Base-by-base conservation (phyloP, 1,139 yeast genomes). In the Kodamaea ohmeri region DNA sequence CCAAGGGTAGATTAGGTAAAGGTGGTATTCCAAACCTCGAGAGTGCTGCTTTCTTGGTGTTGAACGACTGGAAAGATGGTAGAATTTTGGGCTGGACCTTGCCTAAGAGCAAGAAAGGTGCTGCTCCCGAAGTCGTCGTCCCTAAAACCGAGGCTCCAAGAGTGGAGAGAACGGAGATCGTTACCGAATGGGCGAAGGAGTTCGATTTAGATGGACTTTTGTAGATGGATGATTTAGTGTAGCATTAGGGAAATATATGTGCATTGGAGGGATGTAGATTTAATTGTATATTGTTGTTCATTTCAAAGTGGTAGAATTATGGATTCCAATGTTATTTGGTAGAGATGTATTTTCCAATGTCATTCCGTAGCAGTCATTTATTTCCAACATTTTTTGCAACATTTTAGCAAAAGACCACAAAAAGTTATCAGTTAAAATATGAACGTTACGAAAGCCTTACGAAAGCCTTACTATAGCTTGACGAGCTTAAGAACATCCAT, bases 31-130 rank as follows among this genome's bases (percentile, higher is more conserved):
- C 98, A 38, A 89, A 92, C 60, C 62, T 92, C 50, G 82, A 80
- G 41, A 74, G 92, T 46, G 96, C 98, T 9, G 96, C 95, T 28
- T 63, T 77, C 52, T 73, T 87, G 25, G 85, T 92, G 4, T 73
- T 94, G 55, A 87, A 80, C 50, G 99, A 92, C 64, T 94, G 97
- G 97, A 82, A 97, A 65, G 97, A 90, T 62, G 98, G 98, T 42
- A 80, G 95, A 58, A 78, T 92, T 50, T 65, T 83, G 40, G 96
- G 97, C 34, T 92, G 97, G 96, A 80, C 89, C 2, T 62, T 81
- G 51, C 96, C 97, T 34, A 86, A 83, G 49, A 72, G 80, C 7
- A 78, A 86, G 2, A 72, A 73, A 49, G 55, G 51, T n/a, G 51
- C 58, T 35, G 67, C 58, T 6, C 59, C 60, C 12, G 46, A 56